Percentiles rank a stretch among this genome's conserved stretches.
phyloP scores from a whole-genome alignment of 495 filamentous ascomycete species.

The Podospora sp. region DNA sequence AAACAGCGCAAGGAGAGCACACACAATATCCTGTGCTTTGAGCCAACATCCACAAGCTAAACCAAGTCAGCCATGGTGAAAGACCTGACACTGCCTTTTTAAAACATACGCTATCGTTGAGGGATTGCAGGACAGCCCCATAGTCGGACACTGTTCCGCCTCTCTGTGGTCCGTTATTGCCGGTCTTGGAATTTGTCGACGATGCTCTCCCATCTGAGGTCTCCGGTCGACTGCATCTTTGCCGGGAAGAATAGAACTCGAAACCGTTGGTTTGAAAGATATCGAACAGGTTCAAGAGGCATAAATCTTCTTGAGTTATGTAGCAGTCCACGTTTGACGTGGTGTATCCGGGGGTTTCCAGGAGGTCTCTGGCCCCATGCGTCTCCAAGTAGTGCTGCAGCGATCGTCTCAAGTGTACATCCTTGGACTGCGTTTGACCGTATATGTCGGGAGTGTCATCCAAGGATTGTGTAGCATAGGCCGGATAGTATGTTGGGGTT shows the following conservation, averaged over 20 bases:
- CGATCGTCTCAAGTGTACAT: background rate
- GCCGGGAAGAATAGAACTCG: slow-evolving; percentile 6
- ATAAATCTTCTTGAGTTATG: slow-evolving; percentile 1
- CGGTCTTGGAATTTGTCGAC: too few species aligned
- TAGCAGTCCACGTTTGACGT: background rate
- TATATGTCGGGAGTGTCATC: slow-evolving; percentile 13
- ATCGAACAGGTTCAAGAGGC: slow-evolving; percentile 19
- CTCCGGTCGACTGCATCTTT: background rate
- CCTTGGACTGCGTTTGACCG: background rate
- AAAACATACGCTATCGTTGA: slow-evolving; percentile 10
- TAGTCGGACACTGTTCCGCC: background rate
- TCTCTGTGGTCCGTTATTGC: too few species aligned
- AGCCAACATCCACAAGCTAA: slow-evolving; percentile 17
- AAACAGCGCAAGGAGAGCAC: background rate
- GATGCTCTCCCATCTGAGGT: too few species aligned
- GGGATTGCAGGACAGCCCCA: background rate
- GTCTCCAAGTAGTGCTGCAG: slow-evolving; percentile 9
- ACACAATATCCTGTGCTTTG: slow-evolving; percentile 17
- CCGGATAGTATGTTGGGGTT: slow-evolving; percentile 10
- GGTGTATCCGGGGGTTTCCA: background rate
- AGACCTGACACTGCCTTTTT: background rate
- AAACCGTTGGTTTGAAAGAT: slow-evolving; percentile 12
- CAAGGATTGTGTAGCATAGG: slow-evolving; percentile 10
- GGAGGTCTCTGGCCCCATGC: slow-evolving; percentile 1
- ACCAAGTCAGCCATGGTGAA: background rate